Conservation (phyloP, 257 asterid genomes). For the Solanum paucissectum region DNA sequence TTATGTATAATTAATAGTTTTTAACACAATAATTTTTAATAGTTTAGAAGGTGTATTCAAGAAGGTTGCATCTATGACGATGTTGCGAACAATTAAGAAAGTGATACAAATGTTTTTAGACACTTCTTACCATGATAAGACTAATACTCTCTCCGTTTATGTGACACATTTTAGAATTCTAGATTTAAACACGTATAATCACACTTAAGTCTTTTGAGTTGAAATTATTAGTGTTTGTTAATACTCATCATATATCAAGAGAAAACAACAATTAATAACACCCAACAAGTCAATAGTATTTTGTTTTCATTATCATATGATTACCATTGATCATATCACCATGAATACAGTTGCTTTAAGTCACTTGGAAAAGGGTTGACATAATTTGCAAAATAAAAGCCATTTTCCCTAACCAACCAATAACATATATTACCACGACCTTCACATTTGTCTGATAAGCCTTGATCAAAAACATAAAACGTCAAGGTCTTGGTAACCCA, state of each 20-base stretch:
- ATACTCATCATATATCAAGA: background rate
- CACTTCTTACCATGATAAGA: slow-evolving; percentile 36
- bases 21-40: too few species aligned
- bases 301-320: background rate
- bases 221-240: background rate
- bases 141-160: slow-evolving; percentile 7
- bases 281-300: background rate
- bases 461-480: background rate
- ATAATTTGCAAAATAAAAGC: background rate
- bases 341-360: background rate
- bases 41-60: background rate
- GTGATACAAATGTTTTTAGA: background rate
- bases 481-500: background rate
- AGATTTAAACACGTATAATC: background rate
- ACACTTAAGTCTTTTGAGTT: background rate
- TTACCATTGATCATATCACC: background rate
- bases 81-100: background rate
- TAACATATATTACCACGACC: background rate
- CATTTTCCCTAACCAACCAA: background rate
- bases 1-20: too few species aligned
- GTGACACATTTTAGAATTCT: too few species aligned
- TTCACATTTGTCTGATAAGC: background rate
- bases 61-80: background rate
- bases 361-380: background rate
- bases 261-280: background rate